Evolutionary conservation across 768 basidiomycete genomes (phyloP).

Genomic region (Mycena vulgaris): DNA sequence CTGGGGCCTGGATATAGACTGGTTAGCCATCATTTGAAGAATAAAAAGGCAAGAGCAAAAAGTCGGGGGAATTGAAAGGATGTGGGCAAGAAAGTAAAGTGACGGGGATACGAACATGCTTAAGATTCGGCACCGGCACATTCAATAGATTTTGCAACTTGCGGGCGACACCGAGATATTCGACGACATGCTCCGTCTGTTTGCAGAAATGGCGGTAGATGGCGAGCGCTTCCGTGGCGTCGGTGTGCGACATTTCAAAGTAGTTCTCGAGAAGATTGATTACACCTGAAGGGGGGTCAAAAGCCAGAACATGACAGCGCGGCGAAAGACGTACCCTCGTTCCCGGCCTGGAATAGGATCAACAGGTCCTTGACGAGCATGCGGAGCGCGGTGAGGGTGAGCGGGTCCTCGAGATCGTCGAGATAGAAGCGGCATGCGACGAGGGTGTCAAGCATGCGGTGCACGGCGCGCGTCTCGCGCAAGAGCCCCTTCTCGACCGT

Average conservation of each 20-base stretch:
- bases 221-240: slow-evolving; percentile 85
- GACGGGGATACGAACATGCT: slow-evolving; percentile 72
- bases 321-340: slow-evolving; percentile 85
- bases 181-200: slow-evolving; percentile 93
- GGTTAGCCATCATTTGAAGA: background rate
- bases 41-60: background rate
- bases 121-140: slow-evolving; percentile 93
- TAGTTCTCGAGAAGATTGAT: slow-evolving; percentile 81
- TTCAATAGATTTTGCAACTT: slow-evolving; percentile 95
- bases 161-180: slow-evolving; percentile 92
- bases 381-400: slow-evolving; percentile 88
- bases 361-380: slow-evolving; percentile 98
- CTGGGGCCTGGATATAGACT: slow-evolving; percentile 77
- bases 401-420: slow-evolving; percentile 93
- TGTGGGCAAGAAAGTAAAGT: background rate
- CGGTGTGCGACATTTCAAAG: slow-evolving; percentile 97
- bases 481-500: slow-evolving; percentile 96
- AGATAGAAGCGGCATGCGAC: slow-evolving; percentile 96
- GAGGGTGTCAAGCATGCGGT: slow-evolving; percentile 89
- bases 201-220: slow-evolving; percentile 96
- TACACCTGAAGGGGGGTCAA: slow-evolving; percentile 44
- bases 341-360: slow-evolving; percentile 95
- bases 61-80: background rate
- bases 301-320: slow-evolving; percentile 38
- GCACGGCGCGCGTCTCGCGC: slow-evolving; percentile 92